A percentile compares a stretch with the other conserved stretches of the same genome.
Evolutionary conservation across 345 rosid species (phyloP).

Genomic region (Ceriops tagal): DNA sequence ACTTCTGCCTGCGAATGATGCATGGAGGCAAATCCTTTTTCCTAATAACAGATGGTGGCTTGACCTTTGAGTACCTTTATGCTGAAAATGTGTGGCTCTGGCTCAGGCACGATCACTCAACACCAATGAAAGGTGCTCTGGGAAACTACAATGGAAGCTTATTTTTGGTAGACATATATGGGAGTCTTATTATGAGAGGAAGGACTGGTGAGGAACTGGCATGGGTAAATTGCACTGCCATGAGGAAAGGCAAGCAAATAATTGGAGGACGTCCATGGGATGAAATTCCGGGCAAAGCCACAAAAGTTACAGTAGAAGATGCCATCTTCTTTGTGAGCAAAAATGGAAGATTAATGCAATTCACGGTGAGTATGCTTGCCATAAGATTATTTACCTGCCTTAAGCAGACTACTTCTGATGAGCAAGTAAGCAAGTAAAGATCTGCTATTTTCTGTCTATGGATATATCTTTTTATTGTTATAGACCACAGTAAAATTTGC

Average conservation of each 20-base stretch:
- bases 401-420: background rate
- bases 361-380: conserved; percentile 44
- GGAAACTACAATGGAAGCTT: conserved; percentile 70
- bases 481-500: too few species aligned
- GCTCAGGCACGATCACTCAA: conserved; percentile 62
- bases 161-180: conserved; percentile 48
- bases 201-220: conserved; percentile 40
- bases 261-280: conserved; percentile 69
- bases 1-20: conserved; percentile 54
- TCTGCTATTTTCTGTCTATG: too few species aligned
- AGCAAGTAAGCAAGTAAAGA: too few species aligned
- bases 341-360: conserved; percentile 54
- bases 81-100: conserved; percentile 62
- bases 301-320: conserved; percentile 51
- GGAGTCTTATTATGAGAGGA: conserved; percentile 54
- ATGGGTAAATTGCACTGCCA: conserved; percentile 64
- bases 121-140: conserved; percentile 50
- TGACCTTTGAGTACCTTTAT: conserved; percentile 55
- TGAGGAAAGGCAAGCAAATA: conserved; percentile 50
- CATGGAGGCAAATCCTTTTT: conserved; percentile 55
- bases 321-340: conserved; percentile 63
- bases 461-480: too few species aligned
- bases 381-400: conserved; percentile 1
- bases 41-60: conserved; percentile 48
- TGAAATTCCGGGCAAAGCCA: conserved; percentile 44